Percentiles rank a stretch among this genome's conserved stretches.
These are phyloP conservation scores for Talaromyces islandicus DNA, from an alignment of 2,329 filamentous ascomycete species.

Conservation along the genomic window DNA sequence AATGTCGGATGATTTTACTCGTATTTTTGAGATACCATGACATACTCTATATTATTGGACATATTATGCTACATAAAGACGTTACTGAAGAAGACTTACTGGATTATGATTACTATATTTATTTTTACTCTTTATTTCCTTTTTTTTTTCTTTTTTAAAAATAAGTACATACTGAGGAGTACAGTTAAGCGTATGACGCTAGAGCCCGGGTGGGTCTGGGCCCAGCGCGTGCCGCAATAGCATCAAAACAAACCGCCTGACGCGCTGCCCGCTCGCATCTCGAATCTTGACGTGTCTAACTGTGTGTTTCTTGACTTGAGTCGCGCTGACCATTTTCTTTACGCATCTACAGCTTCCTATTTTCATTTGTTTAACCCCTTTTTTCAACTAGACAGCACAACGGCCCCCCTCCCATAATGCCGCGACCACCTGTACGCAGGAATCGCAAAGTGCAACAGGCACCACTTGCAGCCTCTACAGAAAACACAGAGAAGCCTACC, in stretches of 20 bases:
- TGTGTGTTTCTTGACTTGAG: not conserved
- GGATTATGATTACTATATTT: not conserved
- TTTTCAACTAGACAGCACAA: not conserved
- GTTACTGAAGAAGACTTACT: not conserved
- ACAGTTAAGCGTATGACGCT: not conserved
- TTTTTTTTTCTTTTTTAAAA: not conserved
- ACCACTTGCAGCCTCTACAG: conserved; percentile 2
- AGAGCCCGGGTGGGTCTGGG: not conserved
- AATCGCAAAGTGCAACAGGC: conserved; percentile 16
- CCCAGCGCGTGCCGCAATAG: not conserved
- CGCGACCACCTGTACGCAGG: conserved; percentile 23
- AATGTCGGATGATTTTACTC: conserved; percentile 7
- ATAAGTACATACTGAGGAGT: not conserved
- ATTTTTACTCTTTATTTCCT: not conserved
- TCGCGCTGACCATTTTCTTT: not conserved
- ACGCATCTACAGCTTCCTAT: not conserved
- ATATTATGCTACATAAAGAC: not conserved
- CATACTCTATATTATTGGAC: not conserved
- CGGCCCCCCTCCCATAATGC: conserved; percentile 14
- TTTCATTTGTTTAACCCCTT: not conserved
- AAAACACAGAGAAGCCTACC: conserved; percentile 1
- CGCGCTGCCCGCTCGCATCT: not conserved
- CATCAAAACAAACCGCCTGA: not conserved
- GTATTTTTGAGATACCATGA: conserved; percentile 13
- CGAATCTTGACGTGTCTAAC: not conserved